Evolutionary conservation across 2,329 filamentous ascomycete species (phyloP), one percentile per base, ranked within the genome.

Genomic region (Penicillium sp.): DNA sequence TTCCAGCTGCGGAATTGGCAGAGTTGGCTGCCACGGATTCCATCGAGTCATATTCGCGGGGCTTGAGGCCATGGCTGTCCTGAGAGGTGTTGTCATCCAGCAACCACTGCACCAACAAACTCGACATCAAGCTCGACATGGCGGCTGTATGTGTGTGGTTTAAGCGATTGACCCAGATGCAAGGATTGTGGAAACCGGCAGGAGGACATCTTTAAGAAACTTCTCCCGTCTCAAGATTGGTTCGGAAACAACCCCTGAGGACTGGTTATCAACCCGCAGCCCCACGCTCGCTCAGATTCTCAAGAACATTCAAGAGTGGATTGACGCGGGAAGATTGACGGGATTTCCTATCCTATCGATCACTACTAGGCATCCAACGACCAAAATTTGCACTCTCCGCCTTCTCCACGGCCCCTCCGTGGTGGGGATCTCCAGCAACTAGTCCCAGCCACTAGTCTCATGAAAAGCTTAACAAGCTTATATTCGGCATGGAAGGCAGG

Each of bases 11-110:
- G 7, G 57, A 54, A 26, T 59, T 59, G n/a, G 57, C 37, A n/a
- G 57, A 59, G 23, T 59, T 59, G 22, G 57, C 57, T 18, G 52
- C 57, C 44, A 59, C 54, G 7, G 49, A 27, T n/a, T 43, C 25
- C 4, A 41, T 7, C n/a, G 48, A 49, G 35, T 59, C 57, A 37
- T 35, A 54, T 35, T 42, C 22, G 33, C 57, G 57, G 42, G 25
- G 41, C 25, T 57, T 33, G 7, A 57, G 44, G 11, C 22, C 22
- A 8, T 44, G 33, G 26, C 35, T 47, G 29, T 44, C 27, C 18
- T 31, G 31, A 15, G 50, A 22, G 6, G 42, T 26, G 15, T 42
- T 27, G 6, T 43, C 40, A 9, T n/a, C 29, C 35, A 54, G 37
- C 45, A 51, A 18, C 51, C 51, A 57, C 42, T 49, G 47, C 25